Evolutionary conservation across 345 rosid species (phyloP), one percentile per base, ranked within the genome.

Genomic region (Pugionium cornutum): DNA sequence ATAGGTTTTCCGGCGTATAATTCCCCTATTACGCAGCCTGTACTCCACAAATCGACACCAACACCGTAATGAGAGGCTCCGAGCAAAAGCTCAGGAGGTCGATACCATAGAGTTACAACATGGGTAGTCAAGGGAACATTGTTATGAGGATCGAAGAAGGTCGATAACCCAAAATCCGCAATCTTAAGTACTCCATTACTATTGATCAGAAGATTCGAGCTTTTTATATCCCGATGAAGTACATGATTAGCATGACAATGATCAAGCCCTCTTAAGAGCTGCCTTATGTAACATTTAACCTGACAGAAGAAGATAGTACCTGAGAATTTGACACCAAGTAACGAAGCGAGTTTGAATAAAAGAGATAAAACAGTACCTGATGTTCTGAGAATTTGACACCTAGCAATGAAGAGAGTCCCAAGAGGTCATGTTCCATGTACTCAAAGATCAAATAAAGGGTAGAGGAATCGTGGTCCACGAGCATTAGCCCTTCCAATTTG

Each of bases 341-440:
- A 18, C 18, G 18, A 18, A 18, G 18, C 18, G 18, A 18, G 18
- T 37, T 18, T 39, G 37, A 49, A 31, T 2, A 39, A 26, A 62
- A n/a, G 32, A 9, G 25, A 9, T 49, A 4, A 18, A 50, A 30
- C 28, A 58, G 28, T 78, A 92, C 98, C 97, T 92, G 91, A 48
- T 94, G 80, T 72, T 92, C 96, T 0, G 85, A 68, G 76, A 92
- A 92, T 70, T 84, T 81, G 52, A 53, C 45, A 9, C 91, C 86
- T 30, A 94, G 91, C 68, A 83, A 75, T 10, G 98, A 80, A 49
- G 88, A 77, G 70, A 92, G 84, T 69, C 96, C 94, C 7, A 87
- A 82, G 57, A 92, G 94, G 72, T 92, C 98, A 74, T 92, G 98
- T 66, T 92, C 97, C 97, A 92, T 92, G 75, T 89, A 92, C 75